These are phyloP conservation scores for Cystofilobasidium bisporidii DNA, from an alignment of 768 basidiomycete species.

Conservation along the genomic window DNA sequence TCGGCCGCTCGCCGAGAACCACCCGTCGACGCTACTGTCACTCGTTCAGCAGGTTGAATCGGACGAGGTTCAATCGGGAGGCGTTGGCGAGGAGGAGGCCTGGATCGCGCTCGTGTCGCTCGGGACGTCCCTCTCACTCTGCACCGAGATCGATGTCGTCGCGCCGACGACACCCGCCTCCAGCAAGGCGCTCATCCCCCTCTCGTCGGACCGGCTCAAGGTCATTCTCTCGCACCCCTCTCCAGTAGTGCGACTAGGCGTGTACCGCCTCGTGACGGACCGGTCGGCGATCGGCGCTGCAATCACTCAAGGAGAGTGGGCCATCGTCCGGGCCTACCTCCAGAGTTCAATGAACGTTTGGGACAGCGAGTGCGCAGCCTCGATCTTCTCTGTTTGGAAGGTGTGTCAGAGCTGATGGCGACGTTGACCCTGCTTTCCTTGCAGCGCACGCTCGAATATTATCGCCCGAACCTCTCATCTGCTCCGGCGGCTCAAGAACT, in stretches of 20 bases:
- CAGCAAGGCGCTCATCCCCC: neutral
- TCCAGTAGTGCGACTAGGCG: slow-evolving; percentile 17
- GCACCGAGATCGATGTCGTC: neutral
- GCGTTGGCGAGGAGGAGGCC: slow-evolving; percentile 4
- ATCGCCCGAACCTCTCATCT: slow-evolving; percentile 1
- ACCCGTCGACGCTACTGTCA: neutral
- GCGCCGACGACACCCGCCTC: neutral
- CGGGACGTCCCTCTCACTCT: neutral
- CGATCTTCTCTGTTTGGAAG: no score
- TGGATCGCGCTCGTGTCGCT: slow-evolving; percentile 16
- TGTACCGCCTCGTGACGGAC: slow-evolving; percentile 20
- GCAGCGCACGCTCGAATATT: neutral
- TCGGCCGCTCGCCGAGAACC: slow-evolving; percentile 5
- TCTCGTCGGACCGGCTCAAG: neutral
- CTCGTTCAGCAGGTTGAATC: slow-evolving; percentile 1
- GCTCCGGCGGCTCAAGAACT: slow-evolving; percentile 16
- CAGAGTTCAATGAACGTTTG: slow-evolving; percentile 12
- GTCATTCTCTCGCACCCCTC: slow-evolving; percentile 12
- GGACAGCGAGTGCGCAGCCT: slow-evolving; percentile 22
- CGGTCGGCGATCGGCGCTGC: slow-evolving; percentile 9
- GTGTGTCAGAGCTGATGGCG: neutral
- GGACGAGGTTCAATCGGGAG: neutral
- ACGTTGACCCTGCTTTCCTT: neutral
- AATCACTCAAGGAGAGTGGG: slow-evolving; percentile 5
- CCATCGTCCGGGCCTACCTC: slow-evolving; percentile 13